Evolutionary conservation across 129 eudicot genomes (phyloP).

Genomic region (sunflower (Helianthus annuus)): DNA sequence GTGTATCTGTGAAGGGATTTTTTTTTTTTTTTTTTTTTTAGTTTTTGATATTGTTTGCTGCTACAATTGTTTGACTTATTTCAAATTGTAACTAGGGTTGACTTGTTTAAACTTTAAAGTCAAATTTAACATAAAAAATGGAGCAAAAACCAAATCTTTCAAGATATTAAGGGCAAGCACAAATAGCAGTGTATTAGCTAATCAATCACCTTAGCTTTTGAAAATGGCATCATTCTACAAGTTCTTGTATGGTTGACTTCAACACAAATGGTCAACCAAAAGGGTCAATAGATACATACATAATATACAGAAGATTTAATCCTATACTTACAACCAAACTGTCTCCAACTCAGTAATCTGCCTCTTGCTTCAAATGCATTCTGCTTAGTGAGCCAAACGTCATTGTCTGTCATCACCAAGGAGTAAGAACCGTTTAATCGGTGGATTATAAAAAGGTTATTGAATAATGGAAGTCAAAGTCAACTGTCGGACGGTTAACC

Average conservation of each 20-base stretch:
- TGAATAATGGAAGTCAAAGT: constrained; percentile 1
- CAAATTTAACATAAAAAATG: not conserved
- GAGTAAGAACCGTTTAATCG: constrained; percentile 1
- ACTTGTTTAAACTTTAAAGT: not conserved
- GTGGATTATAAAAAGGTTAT: not conserved
- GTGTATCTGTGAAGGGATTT: constrained; percentile 24
- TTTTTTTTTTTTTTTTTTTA: not conserved
- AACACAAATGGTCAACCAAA: constrained; percentile 27
- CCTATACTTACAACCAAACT: constrained; percentile 33
- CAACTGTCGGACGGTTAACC: constrained; percentile 7
- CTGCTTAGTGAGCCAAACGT: constrained; percentile 44
- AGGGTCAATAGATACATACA: constrained; percentile 24
- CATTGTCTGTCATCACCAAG: constrained; percentile 39
- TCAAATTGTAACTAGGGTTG: constrained; percentile 6
- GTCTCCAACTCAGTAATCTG: constrained; percentile 46
- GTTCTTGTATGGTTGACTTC: constrained; percentile 35
- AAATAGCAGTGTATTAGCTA: not conserved
- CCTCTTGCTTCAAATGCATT: constrained; percentile 60
- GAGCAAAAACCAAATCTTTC: not conserved
- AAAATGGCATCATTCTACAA: constrained; percentile 39
- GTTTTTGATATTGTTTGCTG: constrained; percentile 27
- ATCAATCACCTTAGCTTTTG: constrained; percentile 29
- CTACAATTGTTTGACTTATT: not conserved
- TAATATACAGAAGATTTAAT: constrained; percentile 29
- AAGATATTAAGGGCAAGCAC: not conserved